phyloP scores from a whole-genome alignment of 768 basidiomycete species.

The Crassisporium funariophilum region DNA sequence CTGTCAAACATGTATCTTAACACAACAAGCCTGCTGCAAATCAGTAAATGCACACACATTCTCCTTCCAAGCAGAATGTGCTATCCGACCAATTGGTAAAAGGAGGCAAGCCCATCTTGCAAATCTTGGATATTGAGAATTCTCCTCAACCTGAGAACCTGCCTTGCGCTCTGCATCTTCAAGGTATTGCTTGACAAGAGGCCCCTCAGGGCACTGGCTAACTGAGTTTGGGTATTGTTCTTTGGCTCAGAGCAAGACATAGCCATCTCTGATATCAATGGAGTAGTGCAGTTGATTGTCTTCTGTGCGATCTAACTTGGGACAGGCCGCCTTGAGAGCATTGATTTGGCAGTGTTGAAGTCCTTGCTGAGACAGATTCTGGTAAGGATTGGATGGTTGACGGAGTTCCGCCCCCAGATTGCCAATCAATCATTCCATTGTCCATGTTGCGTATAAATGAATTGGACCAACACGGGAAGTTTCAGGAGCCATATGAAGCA shows the following conservation, averaged over 20 bases:
- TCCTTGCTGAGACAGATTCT: constrained; percentile 7
- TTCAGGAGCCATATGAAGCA: constrained; percentile 23
- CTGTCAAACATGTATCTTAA: no score
- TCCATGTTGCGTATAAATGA: constrained; percentile 7
- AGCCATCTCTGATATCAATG: neutral
- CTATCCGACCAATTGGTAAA: no score
- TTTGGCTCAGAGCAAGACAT: neutral
- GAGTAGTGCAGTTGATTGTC: neutral
- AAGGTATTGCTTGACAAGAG: neutral
- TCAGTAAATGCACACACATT: no score
- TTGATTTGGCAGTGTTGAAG: constrained; percentile 7
- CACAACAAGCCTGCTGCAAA: no score
- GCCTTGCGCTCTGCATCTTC: no score
- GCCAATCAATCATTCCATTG: constrained; percentile 16
- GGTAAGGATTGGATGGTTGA: constrained; percentile 16
- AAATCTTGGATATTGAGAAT: no score
- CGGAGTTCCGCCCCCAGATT: constrained; percentile 11
- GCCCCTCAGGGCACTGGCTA: neutral
- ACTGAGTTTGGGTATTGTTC: neutral
- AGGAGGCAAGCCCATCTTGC: no score
- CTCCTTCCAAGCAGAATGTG: no score
- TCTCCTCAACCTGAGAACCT: no score
- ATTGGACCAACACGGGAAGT: neutral
- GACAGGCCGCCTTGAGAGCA: constrained; percentile 11
- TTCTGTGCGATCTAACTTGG: constrained; percentile 2